phyloP scores from a whole-genome alignment of 2,329 filamentous ascomycete species.

The Endocalyx cinctus region DNA sequence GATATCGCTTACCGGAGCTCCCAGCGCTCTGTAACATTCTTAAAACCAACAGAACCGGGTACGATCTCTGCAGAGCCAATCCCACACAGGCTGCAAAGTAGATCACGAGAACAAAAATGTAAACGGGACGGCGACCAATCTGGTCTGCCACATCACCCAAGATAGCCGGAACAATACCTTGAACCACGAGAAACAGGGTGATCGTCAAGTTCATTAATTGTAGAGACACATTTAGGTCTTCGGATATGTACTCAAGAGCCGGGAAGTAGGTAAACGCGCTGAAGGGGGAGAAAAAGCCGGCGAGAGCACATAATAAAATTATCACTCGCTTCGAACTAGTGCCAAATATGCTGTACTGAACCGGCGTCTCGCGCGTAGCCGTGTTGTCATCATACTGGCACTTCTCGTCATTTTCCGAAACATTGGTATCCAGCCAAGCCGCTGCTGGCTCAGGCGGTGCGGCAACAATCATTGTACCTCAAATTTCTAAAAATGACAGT shows the following conservation, averaged over 20 bases:
- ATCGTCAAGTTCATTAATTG: conserved; percentile 14
- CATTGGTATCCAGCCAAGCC: too few relatives aligned
- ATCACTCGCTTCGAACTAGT: conserved; percentile 4
- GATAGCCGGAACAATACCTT: conserved; percentile 6
- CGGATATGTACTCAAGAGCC: conserved; percentile 6
- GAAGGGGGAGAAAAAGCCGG: conserved; percentile 7
- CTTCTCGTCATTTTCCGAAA: too few relatives aligned
- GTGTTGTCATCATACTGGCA: too few relatives aligned
- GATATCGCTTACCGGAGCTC: too few relatives aligned
- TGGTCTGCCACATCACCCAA: conserved; percentile 12
- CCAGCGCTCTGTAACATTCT: conserved; percentile 13
- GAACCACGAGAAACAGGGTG: conserved; percentile 12
- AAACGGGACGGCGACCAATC: conserved; percentile 8
- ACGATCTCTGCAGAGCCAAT: conserved; percentile 8
- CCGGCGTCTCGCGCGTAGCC: too few relatives aligned
- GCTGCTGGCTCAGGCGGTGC: too few relatives aligned
- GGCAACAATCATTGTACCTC: too few relatives aligned
- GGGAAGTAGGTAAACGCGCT: conserved; percentile 14
- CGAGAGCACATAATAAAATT: conserved; percentile 6
- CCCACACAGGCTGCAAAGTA: conserved; percentile 13
- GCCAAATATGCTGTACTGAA: conserved; percentile 7
- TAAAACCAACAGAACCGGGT: conserved; percentile 9
- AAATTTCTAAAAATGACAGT: too few relatives aligned
- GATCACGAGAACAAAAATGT: conserved; percentile 6
- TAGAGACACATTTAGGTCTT: conserved; percentile 5